Conservation (phyloP, 2,329 filamentous ascomycete genomes). For the Ophiostoma himal-ulmi region DNA sequence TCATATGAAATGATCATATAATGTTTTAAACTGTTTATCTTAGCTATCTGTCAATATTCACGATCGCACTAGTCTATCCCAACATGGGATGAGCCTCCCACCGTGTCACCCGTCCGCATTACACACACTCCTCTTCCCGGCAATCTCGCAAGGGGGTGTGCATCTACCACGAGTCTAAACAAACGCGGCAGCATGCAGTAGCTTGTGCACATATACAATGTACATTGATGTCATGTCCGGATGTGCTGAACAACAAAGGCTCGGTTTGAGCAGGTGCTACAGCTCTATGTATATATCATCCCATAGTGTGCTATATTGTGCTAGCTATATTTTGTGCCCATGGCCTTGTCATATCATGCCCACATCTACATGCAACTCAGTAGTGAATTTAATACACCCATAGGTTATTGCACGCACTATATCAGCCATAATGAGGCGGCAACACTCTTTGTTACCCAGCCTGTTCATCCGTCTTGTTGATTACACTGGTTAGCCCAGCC, state of each 20-base stretch:
- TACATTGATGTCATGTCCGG: not conserved
- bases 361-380: not conserved
- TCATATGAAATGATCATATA: too few relatives aligned
- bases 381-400: not conserved
- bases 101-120: conserved; percentile 1
- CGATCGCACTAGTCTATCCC: not conserved
- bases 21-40: not conserved
- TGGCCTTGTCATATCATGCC: not conserved
- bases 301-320: too few relatives aligned
- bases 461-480: too few relatives aligned
- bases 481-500: not conserved
- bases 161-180: conserved; percentile 4
- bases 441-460: too few relatives aligned
- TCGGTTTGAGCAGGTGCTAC: not conserved
- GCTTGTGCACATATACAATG: conserved; percentile 11
- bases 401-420: not conserved
- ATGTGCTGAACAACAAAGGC: not conserved
- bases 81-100: conserved; percentile 3
- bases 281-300: not conserved
- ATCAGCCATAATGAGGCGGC: too few relatives aligned
- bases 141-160: conserved; percentile 8
- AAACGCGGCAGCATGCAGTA: conserved; percentile 10
- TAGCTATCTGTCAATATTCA: not conserved
- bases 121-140: conserved; percentile 11
- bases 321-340: too few relatives aligned